These are phyloP conservation scores for Xylariaceae sp. DNA, from an alignment of 2,329 filamentous ascomycete species.

Conservation along the genomic window DNA sequence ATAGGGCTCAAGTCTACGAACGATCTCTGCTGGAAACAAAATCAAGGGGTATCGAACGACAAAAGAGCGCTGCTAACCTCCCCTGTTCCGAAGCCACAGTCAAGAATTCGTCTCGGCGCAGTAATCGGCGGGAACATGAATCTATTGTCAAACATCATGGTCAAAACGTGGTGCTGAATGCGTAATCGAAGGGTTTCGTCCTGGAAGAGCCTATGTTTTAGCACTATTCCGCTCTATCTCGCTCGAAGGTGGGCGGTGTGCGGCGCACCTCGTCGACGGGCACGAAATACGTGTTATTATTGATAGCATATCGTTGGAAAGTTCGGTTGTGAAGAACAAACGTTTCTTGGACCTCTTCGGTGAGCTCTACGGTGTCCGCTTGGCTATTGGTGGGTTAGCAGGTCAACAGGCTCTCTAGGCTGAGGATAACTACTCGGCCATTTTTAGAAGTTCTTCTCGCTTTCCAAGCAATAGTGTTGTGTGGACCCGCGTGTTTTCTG, in stretches of 20 bases:
- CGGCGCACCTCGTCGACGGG: conserved; percentile 71
- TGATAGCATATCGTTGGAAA: conserved; percentile 71
- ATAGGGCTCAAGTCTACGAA: not conserved
- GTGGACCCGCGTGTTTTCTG: conserved; percentile 6
- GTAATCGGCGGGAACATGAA: conserved; percentile 73
- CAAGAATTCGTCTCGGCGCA: conserved; percentile 64
- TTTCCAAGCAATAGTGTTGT: conserved; percentile 3
- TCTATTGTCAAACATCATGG: conserved; percentile 67
- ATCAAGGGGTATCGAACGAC: conserved; percentile 1
- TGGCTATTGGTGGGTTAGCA: conserved; percentile 47
- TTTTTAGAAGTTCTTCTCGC: conserved; percentile 24
- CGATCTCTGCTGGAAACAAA: not conserved
- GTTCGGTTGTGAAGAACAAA: conserved; percentile 65
- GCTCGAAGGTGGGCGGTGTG: conserved; percentile 5
- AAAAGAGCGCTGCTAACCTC: conserved; percentile 40
- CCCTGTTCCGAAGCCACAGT: conserved; percentile 75
- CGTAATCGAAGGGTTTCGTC: conserved; percentile 71
- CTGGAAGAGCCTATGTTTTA: conserved; percentile 48
- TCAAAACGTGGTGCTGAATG: conserved; percentile 67
- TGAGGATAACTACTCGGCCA: conserved; percentile 37
- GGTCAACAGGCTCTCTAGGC: conserved; percentile 20
- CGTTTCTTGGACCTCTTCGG: conserved; percentile 63
- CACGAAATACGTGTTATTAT: conserved; percentile 68
- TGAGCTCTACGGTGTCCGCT: conserved; percentile 49
- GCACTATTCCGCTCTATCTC: not conserved